Evolutionary conservation across 495 filamentous ascomycete genomes (phyloP).

Genomic region (Xeromyces bisporus): DNA sequence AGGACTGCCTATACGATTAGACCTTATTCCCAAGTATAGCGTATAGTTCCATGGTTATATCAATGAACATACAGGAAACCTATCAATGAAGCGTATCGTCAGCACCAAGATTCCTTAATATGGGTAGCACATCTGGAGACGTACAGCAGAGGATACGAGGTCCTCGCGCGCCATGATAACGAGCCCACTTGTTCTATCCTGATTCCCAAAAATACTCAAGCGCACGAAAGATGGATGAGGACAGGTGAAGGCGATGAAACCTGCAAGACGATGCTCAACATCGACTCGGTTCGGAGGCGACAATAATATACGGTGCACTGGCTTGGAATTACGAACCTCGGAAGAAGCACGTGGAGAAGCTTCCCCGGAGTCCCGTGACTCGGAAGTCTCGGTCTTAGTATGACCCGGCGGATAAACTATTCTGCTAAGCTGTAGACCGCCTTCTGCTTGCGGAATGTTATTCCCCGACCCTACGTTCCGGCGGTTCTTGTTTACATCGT

Average conservation of each 20-base stretch:
- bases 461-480: slow-evolving; percentile 10
- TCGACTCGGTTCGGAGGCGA: neutral
- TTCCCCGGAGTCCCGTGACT: slow-evolving; percentile 29
- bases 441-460: slow-evolving; percentile 11
- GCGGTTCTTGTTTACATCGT: slow-evolving; percentile 13
- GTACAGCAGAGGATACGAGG: slow-evolving; percentile 64
- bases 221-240: slow-evolving; percentile 3
- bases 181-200: slow-evolving; percentile 5
- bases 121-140: slow-evolving; percentile 9
- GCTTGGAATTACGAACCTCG: too few species aligned
- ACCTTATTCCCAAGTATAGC: too few species aligned
- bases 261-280: too few species aligned
- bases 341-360: slow-evolving; percentile 17
- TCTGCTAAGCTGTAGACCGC: slow-evolving; percentile 14
- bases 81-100: slow-evolving; percentile 8
- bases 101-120: slow-evolving; percentile 2
- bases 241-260: too few species aligned
- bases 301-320: too few species aligned
- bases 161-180: slow-evolving; percentile 66
- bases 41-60: too few species aligned
- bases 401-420: slow-evolving; percentile 10
- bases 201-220: slow-evolving; percentile 1
- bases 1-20: slow-evolving; percentile 43
- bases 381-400: neutral
- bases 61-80: slow-evolving; percentile 22